Evolutionary conservation across 805 yeast genomes (phyloP).

Genomic region (Kazachstania psychrophila): DNA sequence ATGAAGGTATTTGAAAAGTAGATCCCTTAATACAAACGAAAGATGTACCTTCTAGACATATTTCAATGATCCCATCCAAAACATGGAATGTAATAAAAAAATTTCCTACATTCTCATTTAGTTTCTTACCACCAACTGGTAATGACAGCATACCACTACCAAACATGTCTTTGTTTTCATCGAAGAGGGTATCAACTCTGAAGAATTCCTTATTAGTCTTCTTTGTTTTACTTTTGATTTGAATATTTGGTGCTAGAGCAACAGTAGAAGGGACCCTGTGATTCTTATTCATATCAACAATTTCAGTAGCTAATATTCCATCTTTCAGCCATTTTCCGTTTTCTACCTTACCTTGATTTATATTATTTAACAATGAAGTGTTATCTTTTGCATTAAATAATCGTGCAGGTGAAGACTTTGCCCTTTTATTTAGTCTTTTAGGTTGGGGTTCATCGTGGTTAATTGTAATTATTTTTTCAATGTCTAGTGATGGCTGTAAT

Average conservation of each 20-base stretch:
- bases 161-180: constrained; percentile 47
- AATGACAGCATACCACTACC: constrained; percentile 67
- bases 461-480: constrained; percentile 47
- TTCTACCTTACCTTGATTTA: too few relatives aligned
- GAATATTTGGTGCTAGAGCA: constrained; percentile 56
- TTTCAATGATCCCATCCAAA: constrained; percentile 58
- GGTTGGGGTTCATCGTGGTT: constrained; percentile 10
- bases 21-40: constrained; percentile 65
- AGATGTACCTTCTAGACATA: constrained; percentile 45
- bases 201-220: constrained; percentile 42
- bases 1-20: constrained; percentile 70
- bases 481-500: constrained; percentile 41
- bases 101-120: constrained; percentile 44
- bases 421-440: too few relatives aligned
- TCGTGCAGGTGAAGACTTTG: too few relatives aligned
- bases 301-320: constrained; percentile 23
- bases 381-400: too few relatives aligned
- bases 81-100: constrained; percentile 68
- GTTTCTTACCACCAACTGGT: constrained; percentile 53
- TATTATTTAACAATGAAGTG: too few relatives aligned
- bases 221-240: constrained; percentile 35
- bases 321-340: constrained; percentile 20
- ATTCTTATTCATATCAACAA: constrained; percentile 14
- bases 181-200: constrained; percentile 53
- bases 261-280: constrained; percentile 23